Percentiles rank a stretch among this genome's conserved stretches.
Conservation (phyloP, 257 asterid genomes). For the Solanum dulcamara region DNA sequence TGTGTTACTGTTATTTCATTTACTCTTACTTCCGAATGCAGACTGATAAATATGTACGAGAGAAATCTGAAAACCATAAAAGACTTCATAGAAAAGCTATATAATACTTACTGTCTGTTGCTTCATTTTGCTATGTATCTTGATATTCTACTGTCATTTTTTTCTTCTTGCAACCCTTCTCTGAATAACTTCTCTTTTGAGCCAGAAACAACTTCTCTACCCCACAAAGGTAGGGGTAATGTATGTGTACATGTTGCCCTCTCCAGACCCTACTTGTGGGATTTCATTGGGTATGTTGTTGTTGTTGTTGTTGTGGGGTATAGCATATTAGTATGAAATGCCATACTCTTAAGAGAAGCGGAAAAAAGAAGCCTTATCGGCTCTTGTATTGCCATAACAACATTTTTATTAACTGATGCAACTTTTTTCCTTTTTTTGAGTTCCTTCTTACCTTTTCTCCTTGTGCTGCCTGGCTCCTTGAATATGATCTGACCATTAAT, state of each 20-base stretch:
- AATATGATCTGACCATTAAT: background rate
- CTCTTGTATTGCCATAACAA: background rate
- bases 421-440: background rate
- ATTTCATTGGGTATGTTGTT: background rate
- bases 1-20: background rate
- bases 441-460: background rate
- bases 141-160: background rate
- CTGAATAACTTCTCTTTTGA: too few relatives aligned
- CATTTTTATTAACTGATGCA: background rate
- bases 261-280: background rate
- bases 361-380: background rate
- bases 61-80: background rate
- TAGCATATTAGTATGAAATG: background rate
- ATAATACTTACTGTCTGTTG: background rate
- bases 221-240: too few relatives aligned
- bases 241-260: too few relatives aligned
- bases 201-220: too few relatives aligned
- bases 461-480: background rate
- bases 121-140: background rate
- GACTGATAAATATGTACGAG: background rate
- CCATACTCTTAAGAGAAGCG: background rate
- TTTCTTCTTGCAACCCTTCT: background rate
- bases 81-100: background rate
- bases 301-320: background rate
- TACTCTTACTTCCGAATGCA: background rate